phyloP scores from a whole-genome alignment of 108 stramenopile genomes.

The Discostella stelligeroides region DNA sequence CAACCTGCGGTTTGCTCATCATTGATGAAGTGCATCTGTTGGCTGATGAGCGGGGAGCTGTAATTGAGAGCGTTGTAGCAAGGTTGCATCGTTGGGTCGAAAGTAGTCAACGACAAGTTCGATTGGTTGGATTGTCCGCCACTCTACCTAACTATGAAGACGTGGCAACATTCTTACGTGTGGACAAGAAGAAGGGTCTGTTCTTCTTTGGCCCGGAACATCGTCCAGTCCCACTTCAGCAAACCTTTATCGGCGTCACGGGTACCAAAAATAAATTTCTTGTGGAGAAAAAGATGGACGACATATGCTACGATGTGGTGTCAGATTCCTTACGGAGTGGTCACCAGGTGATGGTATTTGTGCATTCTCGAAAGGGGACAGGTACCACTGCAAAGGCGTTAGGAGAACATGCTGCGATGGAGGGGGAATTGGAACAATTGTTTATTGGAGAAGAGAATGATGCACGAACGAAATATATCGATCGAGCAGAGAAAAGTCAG shows the following conservation, averaged over 20 bases:
- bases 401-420: constrained; percentile 70
- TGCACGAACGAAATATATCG: constrained; percentile 62
- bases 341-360: constrained; percentile 99
- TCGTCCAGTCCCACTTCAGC: constrained; percentile 97
- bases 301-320: constrained; percentile 90
- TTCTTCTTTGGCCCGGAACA: constrained; percentile 97
- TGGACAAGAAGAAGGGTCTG: constrained; percentile 82
- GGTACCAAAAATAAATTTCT: constrained; percentile 68
- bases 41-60: constrained; percentile 98
- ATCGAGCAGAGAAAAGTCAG: constrained; percentile 82
- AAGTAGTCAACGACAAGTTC: constrained; percentile 86
- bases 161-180: constrained; percentile 80
- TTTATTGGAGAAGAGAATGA: constrained; percentile 72
- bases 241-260: constrained; percentile 94
- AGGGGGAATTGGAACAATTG: constrained; percentile 62
- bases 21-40: constrained; percentile 98
- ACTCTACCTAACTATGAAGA: constrained; percentile 98
- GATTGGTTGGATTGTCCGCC: constrained; percentile 97
- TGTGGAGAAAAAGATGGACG: constrained; percentile 88
- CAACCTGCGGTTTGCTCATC: constrained; percentile 94
- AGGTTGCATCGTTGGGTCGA: constrained; percentile 95
- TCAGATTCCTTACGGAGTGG: constrained; percentile 87
- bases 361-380: constrained; percentile 98
- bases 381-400: constrained; percentile 87
- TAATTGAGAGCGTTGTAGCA: constrained; percentile 98